Percentiles rank a stretch among this genome's conserved stretches.
These are phyloP conservation scores for Blumeriella jaapii DNA, from an alignment of 2,329 filamentous ascomycete species.

Conservation along the genomic window DNA sequence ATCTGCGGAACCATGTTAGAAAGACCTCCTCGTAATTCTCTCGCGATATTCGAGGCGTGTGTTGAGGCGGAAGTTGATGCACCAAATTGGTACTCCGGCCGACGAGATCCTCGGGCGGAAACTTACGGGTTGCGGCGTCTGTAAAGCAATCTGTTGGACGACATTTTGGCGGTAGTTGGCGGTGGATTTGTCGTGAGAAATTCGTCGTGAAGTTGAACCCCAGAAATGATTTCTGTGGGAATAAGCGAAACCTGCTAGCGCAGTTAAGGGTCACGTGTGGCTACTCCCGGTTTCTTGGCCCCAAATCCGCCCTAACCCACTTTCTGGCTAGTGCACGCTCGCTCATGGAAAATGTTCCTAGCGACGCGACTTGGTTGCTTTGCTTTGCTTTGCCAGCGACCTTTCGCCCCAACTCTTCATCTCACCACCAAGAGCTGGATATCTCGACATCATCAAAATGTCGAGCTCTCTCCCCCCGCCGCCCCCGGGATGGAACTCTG, in stretches of 20 bases:
- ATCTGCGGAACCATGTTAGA: constrained; percentile 43
- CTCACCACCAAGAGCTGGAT: constrained; percentile 20
- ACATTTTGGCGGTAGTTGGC: constrained; percentile 33
- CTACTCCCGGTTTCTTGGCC: too few relatives aligned
- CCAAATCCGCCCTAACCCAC: too few relatives aligned
- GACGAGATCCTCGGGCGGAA: background rate
- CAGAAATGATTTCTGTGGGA: background rate
- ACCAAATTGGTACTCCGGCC: constrained; percentile 7
- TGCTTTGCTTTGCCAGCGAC: too few relatives aligned
- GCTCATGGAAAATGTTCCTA: too few relatives aligned
- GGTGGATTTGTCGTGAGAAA: constrained; percentile 28
- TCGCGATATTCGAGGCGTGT: background rate
- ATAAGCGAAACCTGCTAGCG: too few relatives aligned
- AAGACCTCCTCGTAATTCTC: background rate
- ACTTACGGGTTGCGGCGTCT: constrained; percentile 69
- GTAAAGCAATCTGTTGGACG: constrained; percentile 37
- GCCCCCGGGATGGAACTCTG: constrained; percentile 53
- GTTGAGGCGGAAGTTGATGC: background rate
- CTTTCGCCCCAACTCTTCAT: constrained; percentile 2
- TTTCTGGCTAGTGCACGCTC: too few relatives aligned
- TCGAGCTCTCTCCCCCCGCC: constrained; percentile 51
- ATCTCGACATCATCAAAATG: constrained; percentile 33
- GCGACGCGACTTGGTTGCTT: too few relatives aligned
- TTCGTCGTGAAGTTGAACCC: constrained; percentile 21
- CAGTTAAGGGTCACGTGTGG: too few relatives aligned